Conservation (phyloP, 83 land plant species). For the Isoetes engelmannii region DNA sequence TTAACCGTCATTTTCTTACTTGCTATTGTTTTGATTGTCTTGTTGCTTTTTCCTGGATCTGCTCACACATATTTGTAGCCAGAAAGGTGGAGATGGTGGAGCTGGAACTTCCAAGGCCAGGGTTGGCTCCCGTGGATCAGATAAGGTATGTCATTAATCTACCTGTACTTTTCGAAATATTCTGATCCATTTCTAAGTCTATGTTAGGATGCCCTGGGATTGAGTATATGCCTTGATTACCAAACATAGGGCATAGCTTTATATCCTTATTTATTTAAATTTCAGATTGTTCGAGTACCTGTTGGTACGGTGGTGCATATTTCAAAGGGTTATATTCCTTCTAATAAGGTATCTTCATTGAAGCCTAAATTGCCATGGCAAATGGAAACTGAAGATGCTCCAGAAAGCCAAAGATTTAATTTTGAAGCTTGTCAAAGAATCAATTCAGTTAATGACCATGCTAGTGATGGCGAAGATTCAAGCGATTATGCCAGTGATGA, state of each 20-base stretch:
- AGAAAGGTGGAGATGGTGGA: constrained; percentile 58
- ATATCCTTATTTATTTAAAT: constrained; percentile 2
- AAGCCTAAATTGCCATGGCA: constrained; percentile 23
- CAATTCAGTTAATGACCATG: too few relatives aligned
- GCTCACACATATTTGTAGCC: background rate
- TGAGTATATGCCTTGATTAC: background rate
- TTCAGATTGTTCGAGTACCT: constrained; percentile 78
- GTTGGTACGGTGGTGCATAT: constrained; percentile 93
- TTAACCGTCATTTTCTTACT: background rate
- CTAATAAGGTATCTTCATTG: constrained; percentile 26
- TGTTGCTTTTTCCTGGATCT: background rate
- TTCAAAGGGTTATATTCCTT: constrained; percentile 58
- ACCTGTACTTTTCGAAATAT: background rate
- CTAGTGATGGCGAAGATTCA: too few relatives aligned
- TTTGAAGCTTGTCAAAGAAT: too few relatives aligned
- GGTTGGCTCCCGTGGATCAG: constrained; percentile 76
- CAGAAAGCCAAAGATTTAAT: too few relatives aligned
- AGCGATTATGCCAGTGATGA: too few relatives aligned
- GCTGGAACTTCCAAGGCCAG: constrained; percentile 67
- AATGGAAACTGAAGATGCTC: constrained; percentile 14
- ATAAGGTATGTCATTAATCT: constrained; percentile 50
- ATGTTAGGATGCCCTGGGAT: background rate
- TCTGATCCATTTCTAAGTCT: background rate
- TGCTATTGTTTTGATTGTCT: background rate
- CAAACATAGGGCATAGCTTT: background rate